Percentiles rank a stretch among this genome's conserved stretches.
These are phyloP conservation scores for Ustilago hordei DNA, from an alignment of 1,284 basidiomycete genomes.

Conservation along the genomic window DNA sequence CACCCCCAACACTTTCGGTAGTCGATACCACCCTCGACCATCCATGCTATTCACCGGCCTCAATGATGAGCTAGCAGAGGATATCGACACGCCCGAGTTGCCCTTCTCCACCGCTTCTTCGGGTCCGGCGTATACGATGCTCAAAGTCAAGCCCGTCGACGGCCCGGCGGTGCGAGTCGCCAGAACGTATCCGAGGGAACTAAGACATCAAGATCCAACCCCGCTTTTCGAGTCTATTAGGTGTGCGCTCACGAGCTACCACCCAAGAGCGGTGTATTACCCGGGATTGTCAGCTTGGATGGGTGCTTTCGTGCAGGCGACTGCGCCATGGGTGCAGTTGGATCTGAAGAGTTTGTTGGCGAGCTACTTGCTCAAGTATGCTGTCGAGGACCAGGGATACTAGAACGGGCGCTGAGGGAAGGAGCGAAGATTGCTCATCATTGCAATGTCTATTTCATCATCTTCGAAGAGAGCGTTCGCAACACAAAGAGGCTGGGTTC, in stretches of 20 bases:
- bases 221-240: conserved; percentile 41
- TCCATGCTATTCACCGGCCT: neutral
- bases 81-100: conserved; percentile 13
- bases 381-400: neutral
- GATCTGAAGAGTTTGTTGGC: conserved; percentile 22
- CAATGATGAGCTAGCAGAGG: neutral
- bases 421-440: neutral
- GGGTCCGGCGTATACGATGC: conserved; percentile 19
- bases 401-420: neutral
- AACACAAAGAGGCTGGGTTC: neutral
- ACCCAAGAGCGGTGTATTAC: conserved; percentile 29
- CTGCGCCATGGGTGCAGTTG: conserved; percentile 27
- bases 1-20: neutral
- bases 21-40: conserved; percentile 7
- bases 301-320: neutral
- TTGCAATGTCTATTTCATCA: neutral
- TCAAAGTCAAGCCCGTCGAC: conserved; percentile 6
- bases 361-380: conserved; percentile 13
- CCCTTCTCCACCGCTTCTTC: conserved; percentile 44
- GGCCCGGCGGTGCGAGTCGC: conserved; percentile 4
- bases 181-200: conserved; percentile 23
- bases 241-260: conserved; percentile 30
- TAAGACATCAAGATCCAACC: conserved; percentile 34
- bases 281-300: conserved; percentile 10
- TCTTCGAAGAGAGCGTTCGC: neutral